A percentile compares a stretch with the other conserved stretches of the same genome.
These are phyloP conservation scores for Pseudogymnoascus sp. DNA, from an alignment of 2,329 filamentous ascomycete genomes.

Conservation along the genomic window DNA sequence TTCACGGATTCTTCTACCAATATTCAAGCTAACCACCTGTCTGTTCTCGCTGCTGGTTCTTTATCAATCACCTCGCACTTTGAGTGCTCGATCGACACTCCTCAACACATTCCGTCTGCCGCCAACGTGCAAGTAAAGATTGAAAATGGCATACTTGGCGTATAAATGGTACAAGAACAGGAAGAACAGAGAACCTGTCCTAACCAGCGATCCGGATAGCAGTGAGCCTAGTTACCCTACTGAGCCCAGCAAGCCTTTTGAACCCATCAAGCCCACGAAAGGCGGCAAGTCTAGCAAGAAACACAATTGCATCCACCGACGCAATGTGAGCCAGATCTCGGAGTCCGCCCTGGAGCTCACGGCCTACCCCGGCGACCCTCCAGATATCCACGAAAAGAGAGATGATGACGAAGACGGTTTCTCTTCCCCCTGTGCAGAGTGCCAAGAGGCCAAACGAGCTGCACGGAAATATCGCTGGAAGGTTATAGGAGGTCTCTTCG, in stretches of 20 bases:
- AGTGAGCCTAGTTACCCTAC: not conserved
- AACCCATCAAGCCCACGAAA: not conserved
- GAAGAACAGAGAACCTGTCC: not conserved
- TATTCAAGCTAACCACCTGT: not conserved
- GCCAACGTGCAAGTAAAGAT: not conserved
- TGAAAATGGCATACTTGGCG: not conserved
- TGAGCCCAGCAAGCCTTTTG: not conserved
- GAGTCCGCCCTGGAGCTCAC: not conserved
- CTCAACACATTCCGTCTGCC: not conserved
- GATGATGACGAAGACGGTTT: constrained; percentile 11
- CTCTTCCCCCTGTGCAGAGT: constrained; percentile 18
- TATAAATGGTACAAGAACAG: not conserved
- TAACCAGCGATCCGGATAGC: not conserved
- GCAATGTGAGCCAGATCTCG: not conserved
- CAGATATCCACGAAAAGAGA: not conserved
- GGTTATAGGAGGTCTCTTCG: constrained; percentile 48
- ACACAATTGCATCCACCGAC: not conserved
- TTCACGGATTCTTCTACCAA: not conserved
- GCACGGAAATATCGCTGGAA: constrained; percentile 46
- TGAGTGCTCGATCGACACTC: not conserved
- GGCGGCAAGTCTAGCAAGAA: not conserved
- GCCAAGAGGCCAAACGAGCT: constrained; percentile 27
- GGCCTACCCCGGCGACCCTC: not conserved
- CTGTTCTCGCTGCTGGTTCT: not conserved
- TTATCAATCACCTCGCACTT: not conserved